Evolutionary conservation across 2,329 filamentous ascomycete genomes (phyloP).

Genomic region (Colletotrichum sublineola): DNA sequence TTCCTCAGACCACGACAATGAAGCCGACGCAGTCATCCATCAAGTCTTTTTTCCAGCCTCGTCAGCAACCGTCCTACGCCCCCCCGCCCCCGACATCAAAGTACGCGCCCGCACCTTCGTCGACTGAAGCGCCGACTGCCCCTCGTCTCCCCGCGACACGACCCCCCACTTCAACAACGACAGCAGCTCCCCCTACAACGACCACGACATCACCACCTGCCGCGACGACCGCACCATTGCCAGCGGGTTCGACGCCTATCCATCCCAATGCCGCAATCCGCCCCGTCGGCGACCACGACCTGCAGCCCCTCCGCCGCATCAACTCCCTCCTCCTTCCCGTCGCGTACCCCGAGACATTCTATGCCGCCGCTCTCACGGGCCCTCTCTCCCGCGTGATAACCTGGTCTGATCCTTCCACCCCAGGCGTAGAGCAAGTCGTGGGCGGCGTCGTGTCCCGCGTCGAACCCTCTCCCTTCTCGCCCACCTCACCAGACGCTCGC

Average conservation of each 20-base stretch:
- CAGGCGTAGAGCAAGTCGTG: constrained; percentile 58
- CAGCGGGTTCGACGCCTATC: constrained; percentile 52
- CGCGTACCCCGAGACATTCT: constrained; percentile 74
- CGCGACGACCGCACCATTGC: constrained; percentile 44
- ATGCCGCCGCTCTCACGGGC: constrained; percentile 64
- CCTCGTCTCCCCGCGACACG: constrained; percentile 48
- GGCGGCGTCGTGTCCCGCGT: constrained; percentile 74
- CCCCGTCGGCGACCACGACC: constrained; percentile 63
- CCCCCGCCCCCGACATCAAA: constrained; percentile 53
- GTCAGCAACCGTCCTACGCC: constrained; percentile 58
- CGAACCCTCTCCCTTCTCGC: constrained; percentile 58
- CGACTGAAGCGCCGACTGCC: constrained; percentile 33
- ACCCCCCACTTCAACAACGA: constrained; percentile 49
- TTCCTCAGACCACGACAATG: constrained; percentile 51
- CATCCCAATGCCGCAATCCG: constrained; percentile 66
- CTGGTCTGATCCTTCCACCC: constrained; percentile 61
- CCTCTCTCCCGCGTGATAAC: constrained; percentile 72
- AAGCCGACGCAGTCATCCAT: constrained; percentile 67
- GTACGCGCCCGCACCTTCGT: constrained; percentile 48
- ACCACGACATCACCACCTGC: constrained; percentile 43
- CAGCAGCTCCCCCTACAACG: constrained; percentile 40
- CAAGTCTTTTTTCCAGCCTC: constrained; percentile 72
- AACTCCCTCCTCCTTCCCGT: constrained; percentile 75
- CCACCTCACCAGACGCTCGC: constrained; percentile 47
- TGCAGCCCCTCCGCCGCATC: constrained; percentile 72